These are phyloP conservation scores for Quercus variabilis DNA, from an alignment of 306 rosid species.

Conservation along the genomic window DNA sequence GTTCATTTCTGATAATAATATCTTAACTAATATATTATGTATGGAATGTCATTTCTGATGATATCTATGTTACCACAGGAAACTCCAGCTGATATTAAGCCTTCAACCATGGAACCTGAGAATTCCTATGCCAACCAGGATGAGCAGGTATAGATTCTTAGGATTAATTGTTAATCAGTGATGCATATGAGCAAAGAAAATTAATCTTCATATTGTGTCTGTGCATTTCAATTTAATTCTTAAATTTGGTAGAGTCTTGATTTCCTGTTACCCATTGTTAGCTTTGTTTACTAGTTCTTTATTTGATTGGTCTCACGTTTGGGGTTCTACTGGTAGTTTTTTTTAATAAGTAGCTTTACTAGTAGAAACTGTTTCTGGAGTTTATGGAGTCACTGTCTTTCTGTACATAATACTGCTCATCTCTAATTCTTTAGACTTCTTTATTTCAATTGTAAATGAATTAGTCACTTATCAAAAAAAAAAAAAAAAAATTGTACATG, in stretches of 20 bases:
- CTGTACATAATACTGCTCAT: no score
- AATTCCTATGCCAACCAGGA: constrained; percentile 28
- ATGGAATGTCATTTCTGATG: constrained; percentile 16
- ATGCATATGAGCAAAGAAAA: neutral
- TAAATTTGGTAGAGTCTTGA: neutral
- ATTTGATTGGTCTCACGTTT: no score
- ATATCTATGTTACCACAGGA: constrained; percentile 35
- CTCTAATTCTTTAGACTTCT: no score
- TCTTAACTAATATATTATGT: neutral
- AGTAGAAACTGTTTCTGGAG: no score
- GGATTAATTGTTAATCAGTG: constrained; percentile 1
- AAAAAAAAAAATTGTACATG: no score
- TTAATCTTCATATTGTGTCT: neutral
- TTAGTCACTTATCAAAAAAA: no score
- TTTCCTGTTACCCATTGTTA: neutral
- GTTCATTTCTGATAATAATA: neutral
- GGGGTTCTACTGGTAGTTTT: no score
- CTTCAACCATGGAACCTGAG: constrained; percentile 43
- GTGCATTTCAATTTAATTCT: neutral
- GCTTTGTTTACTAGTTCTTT: no score
- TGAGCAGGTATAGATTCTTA: constrained; percentile 31
- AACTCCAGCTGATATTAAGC: constrained; percentile 51
- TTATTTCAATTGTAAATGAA: no score
- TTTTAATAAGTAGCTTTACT: no score
- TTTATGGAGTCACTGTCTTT: no score